Evolutionary conservation across 2,329 filamentous ascomycete species (phyloP), one percentile per base, ranked within the genome.

Genomic region (Pseudocercospora fijiensis): DNA sequence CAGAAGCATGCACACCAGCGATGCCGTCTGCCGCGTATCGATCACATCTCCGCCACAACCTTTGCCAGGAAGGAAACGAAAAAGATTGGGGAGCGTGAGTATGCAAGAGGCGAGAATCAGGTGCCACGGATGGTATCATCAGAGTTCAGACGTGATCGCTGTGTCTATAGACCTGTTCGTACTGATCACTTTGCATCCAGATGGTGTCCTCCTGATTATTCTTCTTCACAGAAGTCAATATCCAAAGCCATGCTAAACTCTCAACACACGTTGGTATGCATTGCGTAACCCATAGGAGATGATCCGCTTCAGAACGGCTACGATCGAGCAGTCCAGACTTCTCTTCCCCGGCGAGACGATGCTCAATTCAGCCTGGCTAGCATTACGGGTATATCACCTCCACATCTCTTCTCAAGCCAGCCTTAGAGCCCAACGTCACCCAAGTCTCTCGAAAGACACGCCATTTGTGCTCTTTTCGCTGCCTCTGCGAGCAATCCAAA

Each of bases 401-500:
- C 4, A 41, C 4, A n/a, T 6, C 37, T 8, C 18, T 11, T 24
- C 11, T 20, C 22, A 27, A 28, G 41, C 43, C 55, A 13, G 16
- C 13, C 51, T 51, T 60, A 74, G 43, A 75, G 60, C 59, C 85
- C 86, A 73, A 90, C 84, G 67, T 87, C 86, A 73, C 91, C 92
- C 74, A 98, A 84, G 77, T 97, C 94, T 66, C 93, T 85, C 83
- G 93, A 90, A 76, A 97, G 82, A 73, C 92, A 88, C 47, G 91
- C 91, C 83, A 97, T 90, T 78, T 97, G 92, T 9, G 94, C 94
- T 47, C 93, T 84, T 79, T 96, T 96, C 49, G 92, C 94, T 1
- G 94, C 94, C 81, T 98, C 94, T 37, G 93, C 93, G 47, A 97
- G 85, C 28, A 97, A 85, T 63, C 86, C 94, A 73, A 94, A 91